These are phyloP conservation scores for Sideroxylon spinosum DNA, from an alignment of 179 eudicot genomes.

Conservation along the genomic window DNA sequence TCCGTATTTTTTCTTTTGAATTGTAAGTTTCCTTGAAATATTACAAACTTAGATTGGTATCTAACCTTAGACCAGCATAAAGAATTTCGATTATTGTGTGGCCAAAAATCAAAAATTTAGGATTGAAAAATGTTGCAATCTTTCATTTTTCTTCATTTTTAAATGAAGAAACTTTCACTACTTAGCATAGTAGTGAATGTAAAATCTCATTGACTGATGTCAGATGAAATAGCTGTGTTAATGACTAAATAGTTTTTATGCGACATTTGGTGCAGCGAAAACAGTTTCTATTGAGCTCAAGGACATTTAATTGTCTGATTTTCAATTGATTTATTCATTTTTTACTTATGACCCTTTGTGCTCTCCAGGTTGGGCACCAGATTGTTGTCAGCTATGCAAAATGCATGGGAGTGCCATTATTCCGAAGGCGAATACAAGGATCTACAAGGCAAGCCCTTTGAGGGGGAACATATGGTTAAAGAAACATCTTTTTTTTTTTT, in stretches of 20 bases:
- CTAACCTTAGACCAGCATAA: not conserved
- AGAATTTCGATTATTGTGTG: not conserved
- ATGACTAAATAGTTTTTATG: not conserved
- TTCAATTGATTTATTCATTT: not conserved
- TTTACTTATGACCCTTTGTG: not conserved
- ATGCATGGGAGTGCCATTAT: slow-evolving; percentile 95
- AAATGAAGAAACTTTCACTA: not conserved
- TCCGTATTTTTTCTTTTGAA: no score
- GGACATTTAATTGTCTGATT: not conserved
- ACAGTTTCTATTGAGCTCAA: not conserved
- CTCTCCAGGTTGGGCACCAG: slow-evolving; percentile 86
- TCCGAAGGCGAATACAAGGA: slow-evolving; percentile 86
- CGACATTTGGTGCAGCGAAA: not conserved
- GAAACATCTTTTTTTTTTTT: slow-evolving; percentile 19
- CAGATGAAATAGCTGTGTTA: not conserved
- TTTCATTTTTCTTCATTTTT: not conserved
- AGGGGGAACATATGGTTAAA: slow-evolving; percentile 34
- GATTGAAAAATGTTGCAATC: not conserved
- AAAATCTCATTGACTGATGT: not conserved
- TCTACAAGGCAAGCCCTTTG: slow-evolving; percentile 82
- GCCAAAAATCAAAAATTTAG: not conserved
- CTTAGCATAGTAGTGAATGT: not conserved
- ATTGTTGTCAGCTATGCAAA: slow-evolving; percentile 80
- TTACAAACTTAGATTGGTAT: not conserved
- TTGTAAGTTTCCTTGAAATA: not conserved